Base-by-base conservation (phyloP, 495 filamentous ascomycete genomes). In the Daldinia loculata region DNA sequence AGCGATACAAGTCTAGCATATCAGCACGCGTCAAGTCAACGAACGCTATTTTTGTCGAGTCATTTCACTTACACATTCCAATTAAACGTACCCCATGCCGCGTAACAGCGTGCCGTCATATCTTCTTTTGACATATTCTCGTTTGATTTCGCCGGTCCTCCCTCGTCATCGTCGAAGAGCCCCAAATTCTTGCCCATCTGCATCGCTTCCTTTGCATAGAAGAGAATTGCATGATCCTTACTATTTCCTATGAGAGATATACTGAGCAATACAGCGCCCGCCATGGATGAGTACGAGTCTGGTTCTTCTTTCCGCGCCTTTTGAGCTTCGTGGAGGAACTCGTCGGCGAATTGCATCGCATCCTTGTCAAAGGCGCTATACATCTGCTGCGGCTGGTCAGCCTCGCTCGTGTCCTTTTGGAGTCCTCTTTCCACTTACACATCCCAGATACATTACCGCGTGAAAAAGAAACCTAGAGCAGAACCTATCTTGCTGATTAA, bases 61-160 rank as follows among this genome's bases (percentile, higher is more conserved):
- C 9, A 9, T 63, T 38, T 5, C 11, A 70, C 75, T 61, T 27
- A 77, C 75, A 72, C 62, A 26, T 72, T 74, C 72, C 75, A 77
- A 38, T 75, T 75, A 41, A 77, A 77, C 1, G 60, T 52, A 0
- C 75, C 75, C 75, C 75, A 77, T 0, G 75, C 72, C 17, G 75
- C 72, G 24, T 75, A 65, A 39, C 66, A 58, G 43, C 58, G 15
- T 3, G 66, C 55, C n/a, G 66, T 51, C 22, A 56, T 11, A n/a
- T 67, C 60, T 2, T 67, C 48, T 24, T 63, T 22, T n/a, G 57
- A 45, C 17, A 38, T 43, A 9, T 61, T 41, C 61, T 15, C 53
- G 26, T 38, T 5, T 6, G 41, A 24, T 39, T 4, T 24, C 6
- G 43, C 19, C 4, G 19, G 17, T 11, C 9, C 9, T 24, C 9